Base-by-base conservation (phyloP, 768 basidiomycete genomes). In the Boletus speciosus region DNA sequence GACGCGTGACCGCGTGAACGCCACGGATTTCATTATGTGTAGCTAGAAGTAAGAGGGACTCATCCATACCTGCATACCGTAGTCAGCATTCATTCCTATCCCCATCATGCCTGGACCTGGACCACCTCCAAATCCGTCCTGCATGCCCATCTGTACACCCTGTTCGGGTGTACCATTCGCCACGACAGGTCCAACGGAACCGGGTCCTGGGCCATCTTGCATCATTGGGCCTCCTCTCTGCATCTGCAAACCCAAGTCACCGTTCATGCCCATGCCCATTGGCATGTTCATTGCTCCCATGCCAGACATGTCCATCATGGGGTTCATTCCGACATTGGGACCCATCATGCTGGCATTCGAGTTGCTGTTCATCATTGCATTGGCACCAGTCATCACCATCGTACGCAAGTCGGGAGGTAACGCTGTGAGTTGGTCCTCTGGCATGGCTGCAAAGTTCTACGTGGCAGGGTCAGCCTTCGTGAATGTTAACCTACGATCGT, bases 301-400 rank as follows among this genome's bases (percentile, higher is more conserved):
- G 54, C 79, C 78, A 49, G 76, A 75, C 81, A 92, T 91, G 63
- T 84, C 85, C 88, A 90, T 90, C 86, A 91, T 88, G 57, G 84
- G 78, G 44, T 81, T 83, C 71, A 80, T 78, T 27, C 79, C 78
- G 38, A 71, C 71, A 40, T 60, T 73, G 48, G 70, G 60, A 36
- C 66, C 78, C 82, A 85, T 81, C 81, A 85, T 83, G 35, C 66
- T 80, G 6, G 78, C 72, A 55, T 76, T 81, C 19, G 72, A 73
- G 31, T 61, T 78, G n/a, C 75, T 83, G 54, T 78, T 78, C 88
- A 90, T 87, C 81, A 90, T 84, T 9, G 86, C 81, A 21, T 82
- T 83, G 56, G 88, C 83, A 16, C 88, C 85, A 8, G 88, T 86
- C 83, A 93, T 88, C 49, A 92, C 87, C 88, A 92, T 92, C 55